phyloP scores from a whole-genome alignment of 1,284 basidiomycete species.

The Schizopora paradoxa region DNA sequence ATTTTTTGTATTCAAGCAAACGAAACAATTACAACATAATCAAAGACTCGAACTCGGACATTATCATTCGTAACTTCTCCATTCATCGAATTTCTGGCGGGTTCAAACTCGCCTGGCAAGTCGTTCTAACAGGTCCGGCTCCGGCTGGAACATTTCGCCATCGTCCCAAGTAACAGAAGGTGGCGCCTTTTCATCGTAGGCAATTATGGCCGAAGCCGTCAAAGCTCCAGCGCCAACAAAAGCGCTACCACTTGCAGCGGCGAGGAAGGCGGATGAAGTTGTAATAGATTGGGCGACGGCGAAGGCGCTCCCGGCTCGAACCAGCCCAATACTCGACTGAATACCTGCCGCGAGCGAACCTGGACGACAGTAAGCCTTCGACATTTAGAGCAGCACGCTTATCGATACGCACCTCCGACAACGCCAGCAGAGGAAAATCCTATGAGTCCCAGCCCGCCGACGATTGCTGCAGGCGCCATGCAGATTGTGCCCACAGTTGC shows the following conservation, averaged over 20 bases:
- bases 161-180: constrained; percentile 4
- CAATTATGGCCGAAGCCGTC: background rate
- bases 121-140: no score
- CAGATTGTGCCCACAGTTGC: no score
- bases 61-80: no score
- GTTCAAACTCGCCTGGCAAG: no score
- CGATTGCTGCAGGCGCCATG: background rate
- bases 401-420: constrained; percentile 2
- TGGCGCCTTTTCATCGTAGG: background rate
- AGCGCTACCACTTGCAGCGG: background rate
- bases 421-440: constrained; percentile 5
- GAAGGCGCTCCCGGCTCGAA: constrained; percentile 1
- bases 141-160: background rate
- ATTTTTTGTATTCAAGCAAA: no score
- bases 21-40: no score
- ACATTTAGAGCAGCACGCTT: background rate
- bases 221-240: background rate
- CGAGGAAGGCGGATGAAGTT: background rate
- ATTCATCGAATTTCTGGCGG: no score
- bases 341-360: constrained; percentile 5
- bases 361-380: background rate
- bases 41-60: no score
- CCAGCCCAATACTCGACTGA: constrained; percentile 3
- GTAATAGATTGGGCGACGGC: constrained; percentile 6
- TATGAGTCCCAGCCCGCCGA: constrained; percentile 1